Evolutionary conservation across 2,329 filamentous ascomycete species (phyloP).

Genomic region (Ilyonectria mors-panacis): DNA sequence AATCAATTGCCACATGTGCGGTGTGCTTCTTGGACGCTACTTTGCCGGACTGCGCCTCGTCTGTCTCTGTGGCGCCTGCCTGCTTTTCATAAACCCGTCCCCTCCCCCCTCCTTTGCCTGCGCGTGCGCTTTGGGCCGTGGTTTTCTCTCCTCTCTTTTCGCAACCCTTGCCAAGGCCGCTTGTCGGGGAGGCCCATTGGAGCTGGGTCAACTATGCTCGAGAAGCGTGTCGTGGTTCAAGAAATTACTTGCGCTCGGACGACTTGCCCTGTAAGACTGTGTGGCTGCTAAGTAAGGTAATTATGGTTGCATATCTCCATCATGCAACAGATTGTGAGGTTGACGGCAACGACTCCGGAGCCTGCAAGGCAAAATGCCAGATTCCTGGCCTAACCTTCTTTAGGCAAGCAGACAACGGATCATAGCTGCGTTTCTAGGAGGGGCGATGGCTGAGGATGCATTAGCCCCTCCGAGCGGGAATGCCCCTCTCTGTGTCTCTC

Average conservation of each 20-base stretch:
- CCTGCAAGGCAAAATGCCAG: background rate
- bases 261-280: background rate
- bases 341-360: background rate
- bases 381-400: background rate
- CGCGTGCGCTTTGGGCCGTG: background rate
- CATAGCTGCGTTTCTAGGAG: background rate
- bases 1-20: background rate
- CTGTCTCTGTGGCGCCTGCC: background rate
- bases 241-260: background rate
- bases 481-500: background rate
- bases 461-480: background rate
- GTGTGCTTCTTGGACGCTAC: background rate
- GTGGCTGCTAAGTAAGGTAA: too few relatives aligned
- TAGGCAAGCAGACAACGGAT: background rate
- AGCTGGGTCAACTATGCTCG: background rate
- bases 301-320: too few relatives aligned
- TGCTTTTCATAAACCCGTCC: background rate
- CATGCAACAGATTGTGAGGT: too few relatives aligned
- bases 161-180: background rate
- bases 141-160: background rate
- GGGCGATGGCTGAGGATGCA: background rate
- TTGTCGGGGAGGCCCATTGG: background rate
- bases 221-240: background rate
- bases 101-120: background rate
- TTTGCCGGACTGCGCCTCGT: background rate